Evolutionary conservation across 805 yeast species (phyloP).

Genomic region (Lipomyces oligophaga): DNA sequence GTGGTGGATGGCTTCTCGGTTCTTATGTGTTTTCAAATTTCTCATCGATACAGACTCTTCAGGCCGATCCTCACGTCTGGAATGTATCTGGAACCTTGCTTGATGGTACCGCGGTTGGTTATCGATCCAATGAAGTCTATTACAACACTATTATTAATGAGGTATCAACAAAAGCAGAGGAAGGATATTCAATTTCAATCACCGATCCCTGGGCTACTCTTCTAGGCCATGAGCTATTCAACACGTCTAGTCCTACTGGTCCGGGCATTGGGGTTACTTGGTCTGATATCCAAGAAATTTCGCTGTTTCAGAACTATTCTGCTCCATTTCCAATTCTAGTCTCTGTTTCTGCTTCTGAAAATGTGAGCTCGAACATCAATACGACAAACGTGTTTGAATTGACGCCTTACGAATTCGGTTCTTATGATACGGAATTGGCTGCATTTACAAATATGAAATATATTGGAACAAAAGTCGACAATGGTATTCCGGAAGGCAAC

Average conservation of each 20-base stretch:
- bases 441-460: slow-evolving; percentile 67
- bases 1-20: slow-evolving; percentile 78
- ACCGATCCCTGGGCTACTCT: slow-evolving; percentile 82
- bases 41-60: slow-evolving; percentile 58
- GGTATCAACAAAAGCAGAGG: slow-evolving; percentile 48
- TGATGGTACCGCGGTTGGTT: slow-evolving; percentile 54
- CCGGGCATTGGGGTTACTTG: slow-evolving; percentile 52
- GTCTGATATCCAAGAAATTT: slow-evolving; percentile 55
- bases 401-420: slow-evolving; percentile 69
- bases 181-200: slow-evolving; percentile 64
- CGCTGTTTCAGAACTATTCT: slow-evolving; percentile 54
- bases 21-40: slow-evolving; percentile 64
- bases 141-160: slow-evolving; percentile 45
- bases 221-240: slow-evolving; percentile 68
- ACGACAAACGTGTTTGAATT: slow-evolving; percentile 55
- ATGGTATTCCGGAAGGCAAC: slow-evolving; percentile 50
- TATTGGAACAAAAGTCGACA: slow-evolving; percentile 61
- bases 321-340: slow-evolving; percentile 72
- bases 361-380: slow-evolving; percentile 52
- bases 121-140: slow-evolving; percentile 46
- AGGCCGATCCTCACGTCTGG: slow-evolving; percentile 53
- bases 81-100: slow-evolving; percentile 54
- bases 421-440: slow-evolving; percentile 75
- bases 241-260: slow-evolving; percentile 42
- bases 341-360: slow-evolving; percentile 44